phyloP scores from a whole-genome alignment of 495 filamentous ascomycete species.

The Lasiosphaeriaceae sp. region DNA sequence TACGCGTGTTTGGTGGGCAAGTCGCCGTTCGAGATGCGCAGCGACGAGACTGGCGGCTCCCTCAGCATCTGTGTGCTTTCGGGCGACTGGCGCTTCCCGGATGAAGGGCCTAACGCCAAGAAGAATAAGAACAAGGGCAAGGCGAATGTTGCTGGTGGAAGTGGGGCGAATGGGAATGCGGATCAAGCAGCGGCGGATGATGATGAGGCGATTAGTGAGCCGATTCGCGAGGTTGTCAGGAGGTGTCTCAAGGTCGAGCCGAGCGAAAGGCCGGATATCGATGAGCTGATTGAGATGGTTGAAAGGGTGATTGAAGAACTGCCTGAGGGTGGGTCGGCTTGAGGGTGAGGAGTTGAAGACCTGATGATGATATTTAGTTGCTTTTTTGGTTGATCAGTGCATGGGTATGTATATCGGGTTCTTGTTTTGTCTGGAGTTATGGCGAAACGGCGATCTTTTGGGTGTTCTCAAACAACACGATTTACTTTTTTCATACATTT shows the following conservation, averaged over 20 bases:
- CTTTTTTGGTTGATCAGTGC: too few species aligned
- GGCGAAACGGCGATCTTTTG: too few species aligned
- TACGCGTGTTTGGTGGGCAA: constrained; percentile 96
- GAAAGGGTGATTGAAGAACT: constrained; percentile 68
- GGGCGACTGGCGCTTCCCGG: constrained; percentile 91
- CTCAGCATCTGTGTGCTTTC: constrained; percentile 86
- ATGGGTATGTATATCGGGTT: too few species aligned
- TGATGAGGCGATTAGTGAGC: constrained; percentile 58
- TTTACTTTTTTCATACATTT: too few species aligned
- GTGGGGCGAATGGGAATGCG: constrained; percentile 3
- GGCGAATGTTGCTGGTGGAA: constrained; percentile 13
- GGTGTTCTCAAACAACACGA: too few species aligned
- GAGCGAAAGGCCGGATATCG: constrained; percentile 82
- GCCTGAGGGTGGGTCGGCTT: constrained; percentile 60
- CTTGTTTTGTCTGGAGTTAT: too few species aligned
- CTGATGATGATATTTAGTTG: too few species aligned
- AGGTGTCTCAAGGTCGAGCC: constrained; percentile 91
- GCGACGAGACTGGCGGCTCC: constrained; percentile 92
- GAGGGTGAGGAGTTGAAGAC: neutral
- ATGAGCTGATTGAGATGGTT: constrained; percentile 78
- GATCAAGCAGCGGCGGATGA: constrained; percentile 14
- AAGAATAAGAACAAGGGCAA: constrained; percentile 54
- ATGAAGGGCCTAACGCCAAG: constrained; percentile 58
- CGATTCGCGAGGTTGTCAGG: constrained; percentile 79
- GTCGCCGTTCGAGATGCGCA: constrained; percentile 91